These are phyloP conservation scores for Eucalyptus regnans DNA, from an alignment of 345 rosid genomes.

Conservation along the genomic window DNA sequence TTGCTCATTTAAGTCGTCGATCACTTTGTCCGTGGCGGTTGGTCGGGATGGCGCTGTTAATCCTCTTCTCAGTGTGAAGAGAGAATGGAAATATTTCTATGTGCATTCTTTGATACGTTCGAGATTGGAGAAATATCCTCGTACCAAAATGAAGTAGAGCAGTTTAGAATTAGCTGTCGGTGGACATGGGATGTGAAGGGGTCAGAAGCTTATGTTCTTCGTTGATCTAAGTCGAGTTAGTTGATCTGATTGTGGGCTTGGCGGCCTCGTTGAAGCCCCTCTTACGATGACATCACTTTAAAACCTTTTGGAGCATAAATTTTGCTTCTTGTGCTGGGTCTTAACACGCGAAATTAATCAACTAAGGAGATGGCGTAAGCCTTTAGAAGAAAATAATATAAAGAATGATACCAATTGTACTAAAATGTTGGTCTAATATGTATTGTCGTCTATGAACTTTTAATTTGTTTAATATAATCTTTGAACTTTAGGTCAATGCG, in stretches of 20 bases:
- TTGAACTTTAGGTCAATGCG: too few species aligned
- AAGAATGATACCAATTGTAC: neutral
- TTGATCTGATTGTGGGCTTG: neutral
- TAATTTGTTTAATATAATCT: too few species aligned
- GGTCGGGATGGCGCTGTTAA: neutral
- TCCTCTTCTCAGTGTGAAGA: neutral
- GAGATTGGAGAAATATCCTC: neutral
- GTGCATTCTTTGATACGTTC: neutral
- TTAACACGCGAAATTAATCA: neutral
- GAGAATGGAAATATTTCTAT: neutral
- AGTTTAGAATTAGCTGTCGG: neutral
- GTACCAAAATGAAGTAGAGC: neutral
- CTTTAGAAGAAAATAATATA: neutral
- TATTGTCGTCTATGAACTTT: neutral
- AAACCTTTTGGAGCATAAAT: neutral
- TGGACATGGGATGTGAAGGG: neutral
- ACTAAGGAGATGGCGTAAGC: neutral
- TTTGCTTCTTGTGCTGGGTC: neutral
- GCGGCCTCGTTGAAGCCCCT: neutral
- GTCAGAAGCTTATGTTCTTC: neutral
- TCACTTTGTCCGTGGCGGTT: neutral
- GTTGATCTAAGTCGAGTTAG: neutral
- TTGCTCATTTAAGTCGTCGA: conserved; percentile 1
- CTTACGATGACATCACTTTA: neutral
- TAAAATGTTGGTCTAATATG: neutral